Percentiles rank a stretch among this genome's conserved stretches.
Evolutionary conservation across 139 green algal genomes (phyloP).

Genomic region (Haematococcus lacustris): DNA sequence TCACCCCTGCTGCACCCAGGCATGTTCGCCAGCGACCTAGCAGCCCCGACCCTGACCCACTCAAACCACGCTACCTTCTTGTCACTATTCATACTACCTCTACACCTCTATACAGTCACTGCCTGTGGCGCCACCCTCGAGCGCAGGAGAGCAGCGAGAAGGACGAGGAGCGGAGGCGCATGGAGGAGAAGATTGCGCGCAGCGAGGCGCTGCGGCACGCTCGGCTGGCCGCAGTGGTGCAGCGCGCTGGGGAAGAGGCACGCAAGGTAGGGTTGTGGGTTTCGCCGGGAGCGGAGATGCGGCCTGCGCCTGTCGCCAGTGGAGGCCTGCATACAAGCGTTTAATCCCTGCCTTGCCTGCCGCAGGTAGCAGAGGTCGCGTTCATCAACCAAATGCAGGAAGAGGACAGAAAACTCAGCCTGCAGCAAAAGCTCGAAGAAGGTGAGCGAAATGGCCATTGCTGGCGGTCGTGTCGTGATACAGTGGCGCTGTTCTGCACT

Average conservation of each 20-base stretch:
- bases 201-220: constrained; percentile 41
- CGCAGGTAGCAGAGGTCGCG: constrained; percentile 43
- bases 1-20: too few relatives aligned
- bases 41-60: too few relatives aligned
- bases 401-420: constrained; percentile 43
- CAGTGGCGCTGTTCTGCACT: not conserved
- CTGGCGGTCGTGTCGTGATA: not conserved
- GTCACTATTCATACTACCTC: too few relatives aligned
- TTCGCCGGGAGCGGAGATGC: not conserved
- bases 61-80: too few relatives aligned
- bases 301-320: not conserved
- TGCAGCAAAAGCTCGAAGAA: constrained; percentile 54
- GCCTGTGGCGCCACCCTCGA: too few relatives aligned
- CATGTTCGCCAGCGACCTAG: too few relatives aligned
- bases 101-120: too few relatives aligned
- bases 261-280: constrained; percentile 28
- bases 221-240: constrained; percentile 31
- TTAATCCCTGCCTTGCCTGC: not conserved
- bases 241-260: constrained; percentile 46
- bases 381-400: constrained; percentile 57
- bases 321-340: not conserved
- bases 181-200: constrained; percentile 40
- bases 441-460: constrained; percentile 11
- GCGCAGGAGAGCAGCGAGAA: too few relatives aligned
- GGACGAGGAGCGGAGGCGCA: too few relatives aligned